phyloP scores from a whole-genome alignment of 83 land plant genomes.

The Picea mariana region DNA sequence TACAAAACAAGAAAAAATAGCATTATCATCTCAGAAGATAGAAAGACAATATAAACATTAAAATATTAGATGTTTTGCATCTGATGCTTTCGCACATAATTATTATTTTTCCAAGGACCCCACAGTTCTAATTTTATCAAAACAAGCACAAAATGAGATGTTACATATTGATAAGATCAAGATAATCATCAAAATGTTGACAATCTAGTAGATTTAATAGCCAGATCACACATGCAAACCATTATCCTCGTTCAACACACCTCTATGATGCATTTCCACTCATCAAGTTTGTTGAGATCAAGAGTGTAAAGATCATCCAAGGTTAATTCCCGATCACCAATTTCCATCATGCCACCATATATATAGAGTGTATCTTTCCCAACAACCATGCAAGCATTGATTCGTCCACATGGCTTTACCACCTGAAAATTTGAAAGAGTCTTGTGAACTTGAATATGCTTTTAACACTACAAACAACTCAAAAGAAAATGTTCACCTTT shows the following conservation, averaged over 20 bases:
- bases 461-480: neutral
- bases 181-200: neutral
- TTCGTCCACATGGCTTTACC: constrained; percentile 91
- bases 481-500: neutral
- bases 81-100: neutral
- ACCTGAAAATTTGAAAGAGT: constrained; percentile 26
- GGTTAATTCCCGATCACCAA: constrained; percentile 89
- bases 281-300: constrained; percentile 95
- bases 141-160: neutral
- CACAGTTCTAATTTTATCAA: neutral
- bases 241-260: constrained; percentile 32
- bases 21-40: neutral
- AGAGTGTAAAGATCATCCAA: constrained; percentile 90
- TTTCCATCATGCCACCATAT: constrained; percentile 98
- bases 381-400: constrained; percentile 86
- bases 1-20: constrained; percentile 2
- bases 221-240: constrained; percentile 2
- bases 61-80: neutral
- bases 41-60: neutral
- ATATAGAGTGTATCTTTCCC: constrained; percentile 88
- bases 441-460: neutral
- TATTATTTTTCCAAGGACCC: neutral
- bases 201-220: neutral
- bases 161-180: neutral
- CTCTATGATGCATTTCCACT: constrained; percentile 96